Conservation (phyloP, 73 alveolate genomes). For the Tetrahymena elliotti region DNA sequence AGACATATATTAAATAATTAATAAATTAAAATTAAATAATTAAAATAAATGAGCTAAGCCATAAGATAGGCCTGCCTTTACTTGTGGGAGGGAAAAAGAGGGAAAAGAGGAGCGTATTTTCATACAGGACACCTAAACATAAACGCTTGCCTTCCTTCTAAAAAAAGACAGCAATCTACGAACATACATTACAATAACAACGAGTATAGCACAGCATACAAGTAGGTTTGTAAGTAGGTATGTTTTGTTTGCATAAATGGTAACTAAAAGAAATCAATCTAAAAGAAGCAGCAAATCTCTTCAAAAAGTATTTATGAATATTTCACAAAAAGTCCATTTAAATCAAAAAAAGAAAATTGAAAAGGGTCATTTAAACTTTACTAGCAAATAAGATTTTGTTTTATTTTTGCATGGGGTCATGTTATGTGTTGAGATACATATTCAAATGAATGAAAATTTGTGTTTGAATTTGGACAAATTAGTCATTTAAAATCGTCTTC, state of each 20-base stretch:
- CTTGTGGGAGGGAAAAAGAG: background rate
- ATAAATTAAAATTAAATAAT: background rate
- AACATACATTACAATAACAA: background rate
- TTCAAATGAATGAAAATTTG: background rate
- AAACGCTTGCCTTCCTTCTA: background rate
- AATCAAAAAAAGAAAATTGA: background rate
- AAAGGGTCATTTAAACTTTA: background rate
- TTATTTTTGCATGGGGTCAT: background rate
- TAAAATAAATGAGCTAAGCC: background rate
- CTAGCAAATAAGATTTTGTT: background rate
- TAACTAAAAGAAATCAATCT: background rate
- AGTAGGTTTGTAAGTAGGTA: background rate
- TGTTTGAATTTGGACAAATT: background rate
- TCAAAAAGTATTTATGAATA: background rate
- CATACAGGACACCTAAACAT: background rate
- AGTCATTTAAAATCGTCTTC: background rate
- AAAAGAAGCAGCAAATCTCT: background rate
- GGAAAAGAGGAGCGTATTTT: background rate
- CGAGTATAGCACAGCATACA: background rate
- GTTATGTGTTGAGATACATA: background rate
- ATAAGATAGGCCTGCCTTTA: background rate
- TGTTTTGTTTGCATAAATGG: background rate
- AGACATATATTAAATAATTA: background rate
- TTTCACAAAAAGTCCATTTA: background rate
- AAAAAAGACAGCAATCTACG: background rate